Percentiles rank a stretch among this genome's conserved stretches.
These are phyloP conservation scores for Aspergillus floridensis DNA, from an alignment of 2,329 filamentous ascomycete species.

Conservation along the genomic window DNA sequence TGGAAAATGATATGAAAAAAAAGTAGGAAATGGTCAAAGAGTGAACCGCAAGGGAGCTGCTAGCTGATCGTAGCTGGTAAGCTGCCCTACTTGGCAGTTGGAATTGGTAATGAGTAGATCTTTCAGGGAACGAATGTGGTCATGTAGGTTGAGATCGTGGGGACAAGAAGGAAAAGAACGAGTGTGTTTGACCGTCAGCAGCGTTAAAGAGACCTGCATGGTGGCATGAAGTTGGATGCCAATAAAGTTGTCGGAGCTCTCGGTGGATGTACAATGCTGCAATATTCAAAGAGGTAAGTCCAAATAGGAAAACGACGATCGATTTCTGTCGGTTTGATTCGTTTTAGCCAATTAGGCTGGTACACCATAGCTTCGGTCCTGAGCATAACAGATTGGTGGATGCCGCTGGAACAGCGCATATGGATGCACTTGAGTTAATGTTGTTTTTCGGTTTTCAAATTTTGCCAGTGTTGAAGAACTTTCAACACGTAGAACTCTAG, in stretches of 20 bases:
- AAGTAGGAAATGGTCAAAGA: conserved; percentile 4
- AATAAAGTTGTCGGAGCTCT: not conserved
- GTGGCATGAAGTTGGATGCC: not conserved
- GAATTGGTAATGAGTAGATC: not conserved
- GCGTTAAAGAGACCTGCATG: not conserved
- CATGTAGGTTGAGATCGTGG: conserved; percentile 5
- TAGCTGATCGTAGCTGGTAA: not conserved
- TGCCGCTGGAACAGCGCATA: not conserved
- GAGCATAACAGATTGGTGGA: not conserved
- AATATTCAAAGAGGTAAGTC: not conserved
- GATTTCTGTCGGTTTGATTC: conserved; percentile 4
- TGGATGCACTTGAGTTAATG: not conserved
- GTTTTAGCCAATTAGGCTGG: not conserved
- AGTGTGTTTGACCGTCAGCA: conserved; percentile 15
- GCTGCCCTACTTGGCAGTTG: not conserved
- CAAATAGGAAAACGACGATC: not conserved
- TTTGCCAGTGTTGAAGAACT: not conserved
- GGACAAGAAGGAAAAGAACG: conserved; percentile 15
- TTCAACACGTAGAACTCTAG: not conserved
- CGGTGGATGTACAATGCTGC: conserved; percentile 1
- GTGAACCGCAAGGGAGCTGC: not conserved
- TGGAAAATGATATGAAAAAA: conserved; percentile 7
- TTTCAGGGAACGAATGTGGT: conserved; percentile 10
- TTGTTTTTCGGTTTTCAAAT: not conserved
- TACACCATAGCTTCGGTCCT: not conserved